Base-by-base conservation (phyloP, 371 early-diverging fungal species). In the Synchytrium microbalum region DNA sequence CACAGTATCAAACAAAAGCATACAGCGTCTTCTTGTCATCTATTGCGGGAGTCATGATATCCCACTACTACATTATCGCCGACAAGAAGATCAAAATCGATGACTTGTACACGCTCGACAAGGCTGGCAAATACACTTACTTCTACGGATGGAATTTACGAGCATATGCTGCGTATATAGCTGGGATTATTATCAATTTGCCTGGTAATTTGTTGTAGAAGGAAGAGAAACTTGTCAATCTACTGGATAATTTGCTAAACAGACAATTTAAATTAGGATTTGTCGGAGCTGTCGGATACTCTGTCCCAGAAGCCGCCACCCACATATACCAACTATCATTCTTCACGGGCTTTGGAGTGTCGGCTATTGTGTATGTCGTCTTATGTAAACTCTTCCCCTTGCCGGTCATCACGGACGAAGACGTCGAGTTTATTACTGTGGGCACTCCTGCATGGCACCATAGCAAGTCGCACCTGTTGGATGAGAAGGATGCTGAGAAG, bases 11-110 rank as follows among this genome's bases (percentile, higher is more conserved):
- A n/a, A n/a, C n/a, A n/a, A n/a, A n/a, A n/a, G n/a, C 71, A 5
- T 70, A 70, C 61, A 58, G 65, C 31, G 67, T 70, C 32, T 70
- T 70, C 67, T 66, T 70, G 24, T 66, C 62, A 2, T 62, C 71
- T 24, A 72, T 70, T 59, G 30, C 64, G 1, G 71, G 71, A 25
- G 66, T 70, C 16, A 56, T 70, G 61, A 31, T 70, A 26, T 32
- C 38, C 30, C 65, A 70, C 72, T 70, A 69, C 62, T 61, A 62
- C 67, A 26, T 69, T 10, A 25, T 61, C n/a, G n/a, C n/a, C n/a
- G n/a, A n/a, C n/a, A n/a, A n/a, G 13, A 19, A 14, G 13, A 23
- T 62, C 62, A 62, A 62, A 25, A 27, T 62, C 23, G 26, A 54
- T 27, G 58, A 62, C 60, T 27, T 64, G 30, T 64, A 64, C 65